A percentile compares a stretch with the other conserved stretches of the same genome.
These are phyloP conservation scores for Fraxinus dipetala DNA, from an alignment of 305 asterid genomes.

Conservation along the genomic window DNA sequence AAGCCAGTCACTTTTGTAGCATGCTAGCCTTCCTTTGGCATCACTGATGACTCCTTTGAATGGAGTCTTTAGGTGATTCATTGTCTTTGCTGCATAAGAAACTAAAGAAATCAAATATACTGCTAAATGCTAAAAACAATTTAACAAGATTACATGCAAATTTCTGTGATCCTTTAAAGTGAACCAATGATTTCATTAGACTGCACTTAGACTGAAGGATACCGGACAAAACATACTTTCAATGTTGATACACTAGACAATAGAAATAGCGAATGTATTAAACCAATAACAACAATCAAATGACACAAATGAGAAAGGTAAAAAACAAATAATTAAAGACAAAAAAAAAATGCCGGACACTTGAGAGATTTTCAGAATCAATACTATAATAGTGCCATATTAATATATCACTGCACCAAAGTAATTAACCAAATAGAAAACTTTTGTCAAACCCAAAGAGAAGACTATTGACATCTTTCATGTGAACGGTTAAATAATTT, in stretches of 20 bases:
- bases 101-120: slow-evolving; percentile 16
- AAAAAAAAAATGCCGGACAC: not conserved
- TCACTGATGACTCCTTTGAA: slow-evolving; percentile 62
- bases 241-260: not conserved
- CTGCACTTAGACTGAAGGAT: not conserved
- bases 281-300: not conserved
- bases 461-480: not conserved
- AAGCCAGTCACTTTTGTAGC: slow-evolving; percentile 80
- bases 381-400: not conserved
- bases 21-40: slow-evolving; percentile 59
- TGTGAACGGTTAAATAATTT: not conserved
- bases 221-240: not conserved
- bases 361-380: not conserved
- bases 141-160: not conserved
- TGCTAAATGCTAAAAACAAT: slow-evolving; percentile 1
- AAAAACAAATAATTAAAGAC: not conserved
- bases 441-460: not conserved
- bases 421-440: not conserved
- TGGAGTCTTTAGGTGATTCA: slow-evolving; percentile 60
- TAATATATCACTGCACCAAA: not conserved
- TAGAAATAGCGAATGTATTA: not conserved
- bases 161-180: not conserved
- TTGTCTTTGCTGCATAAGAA: slow-evolving; percentile 38
- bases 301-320: not conserved
- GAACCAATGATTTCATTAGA: not conserved